Percentiles rank a stretch among this genome's conserved stretches.
Evolutionary conservation across 306 rosid species (phyloP).

Genomic region (Fragaria iinumae): DNA sequence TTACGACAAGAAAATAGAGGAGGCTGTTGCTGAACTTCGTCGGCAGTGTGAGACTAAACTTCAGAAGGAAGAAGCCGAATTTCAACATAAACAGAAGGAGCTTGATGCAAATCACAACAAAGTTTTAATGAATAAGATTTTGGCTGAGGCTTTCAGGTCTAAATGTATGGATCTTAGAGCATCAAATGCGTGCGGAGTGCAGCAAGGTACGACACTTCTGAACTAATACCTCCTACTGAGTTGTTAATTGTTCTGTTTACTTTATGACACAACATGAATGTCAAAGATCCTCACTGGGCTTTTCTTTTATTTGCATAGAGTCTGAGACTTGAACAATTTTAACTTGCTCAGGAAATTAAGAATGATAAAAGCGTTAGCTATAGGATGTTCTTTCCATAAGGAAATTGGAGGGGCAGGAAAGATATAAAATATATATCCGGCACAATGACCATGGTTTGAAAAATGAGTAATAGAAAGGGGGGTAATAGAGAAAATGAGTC

Average conservation of each 20-base stretch:
- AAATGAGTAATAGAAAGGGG: neutral
- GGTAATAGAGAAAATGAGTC: neutral
- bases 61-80: constrained; percentile 46
- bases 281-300: constrained; percentile 5
- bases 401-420: neutral
- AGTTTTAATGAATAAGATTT: constrained; percentile 45
- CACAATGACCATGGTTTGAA: too few relatives aligned
- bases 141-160: constrained; percentile 64
- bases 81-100: constrained; percentile 35
- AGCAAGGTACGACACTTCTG: constrained; percentile 50
- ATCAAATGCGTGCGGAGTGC: constrained; percentile 37
- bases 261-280: too few relatives aligned
- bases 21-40: constrained; percentile 40
- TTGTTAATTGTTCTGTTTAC: neutral
- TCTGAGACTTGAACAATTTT: neutral
- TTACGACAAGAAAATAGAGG: constrained; percentile 59
- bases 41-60: constrained; percentile 50
- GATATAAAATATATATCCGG: too few relatives aligned
- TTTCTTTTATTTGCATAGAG: neutral
- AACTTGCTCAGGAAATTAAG: neutral
- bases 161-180: constrained; percentile 48
- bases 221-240: neutral
- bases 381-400: neutral
- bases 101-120: constrained; percentile 37
- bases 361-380: neutral